Evolutionary conservation across 305 asterid genomes (phyloP).

Genomic region (Fraxinus floribunda): DNA sequence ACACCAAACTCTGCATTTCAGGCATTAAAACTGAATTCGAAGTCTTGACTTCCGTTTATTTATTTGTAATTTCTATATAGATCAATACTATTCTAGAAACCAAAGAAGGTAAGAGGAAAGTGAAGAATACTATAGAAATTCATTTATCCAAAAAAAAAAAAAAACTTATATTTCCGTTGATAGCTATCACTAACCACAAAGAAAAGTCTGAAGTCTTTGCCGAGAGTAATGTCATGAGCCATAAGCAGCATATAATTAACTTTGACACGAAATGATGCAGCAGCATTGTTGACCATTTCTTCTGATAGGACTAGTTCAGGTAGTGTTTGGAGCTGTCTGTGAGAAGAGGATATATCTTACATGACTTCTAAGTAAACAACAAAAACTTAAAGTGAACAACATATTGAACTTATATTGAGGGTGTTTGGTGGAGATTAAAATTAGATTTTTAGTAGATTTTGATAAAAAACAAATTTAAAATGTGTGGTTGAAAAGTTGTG

Average conservation of each 20-base stretch:
- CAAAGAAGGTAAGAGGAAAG: background rate
- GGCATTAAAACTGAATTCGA: slow-evolving; percentile 5
- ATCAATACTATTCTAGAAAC: slow-evolving; percentile 22
- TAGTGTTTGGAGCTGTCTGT: slow-evolving; percentile 63
- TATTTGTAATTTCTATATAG: background rate
- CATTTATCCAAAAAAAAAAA: background rate
- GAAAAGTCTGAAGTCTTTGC: slow-evolving; percentile 87
- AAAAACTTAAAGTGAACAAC: slow-evolving; percentile 10
- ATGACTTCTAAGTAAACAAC: slow-evolving; percentile 20
- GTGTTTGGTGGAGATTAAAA: too few species aligned
- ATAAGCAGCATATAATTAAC: slow-evolving; percentile 81
- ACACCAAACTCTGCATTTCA: slow-evolving; percentile 14
- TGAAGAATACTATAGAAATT: slow-evolving; percentile 1
- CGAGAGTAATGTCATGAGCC: slow-evolving; percentile 96
- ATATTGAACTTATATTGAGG: background rate
- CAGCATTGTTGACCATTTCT: slow-evolving; percentile 91
- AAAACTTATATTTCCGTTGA: background rate
- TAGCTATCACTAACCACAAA: slow-evolving; percentile 63
- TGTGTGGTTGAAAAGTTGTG: too few species aligned
- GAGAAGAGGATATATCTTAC: slow-evolving; percentile 26
- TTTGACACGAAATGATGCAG: slow-evolving; percentile 90
- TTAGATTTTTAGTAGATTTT: too few species aligned
- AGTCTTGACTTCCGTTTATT: slow-evolving; percentile 4
- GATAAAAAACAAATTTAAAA: too few species aligned
- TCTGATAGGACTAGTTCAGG: slow-evolving; percentile 89